Base-by-base conservation (phyloP, 2,329 filamentous ascomycete species). In the Periconia macrospinosa region DNA sequence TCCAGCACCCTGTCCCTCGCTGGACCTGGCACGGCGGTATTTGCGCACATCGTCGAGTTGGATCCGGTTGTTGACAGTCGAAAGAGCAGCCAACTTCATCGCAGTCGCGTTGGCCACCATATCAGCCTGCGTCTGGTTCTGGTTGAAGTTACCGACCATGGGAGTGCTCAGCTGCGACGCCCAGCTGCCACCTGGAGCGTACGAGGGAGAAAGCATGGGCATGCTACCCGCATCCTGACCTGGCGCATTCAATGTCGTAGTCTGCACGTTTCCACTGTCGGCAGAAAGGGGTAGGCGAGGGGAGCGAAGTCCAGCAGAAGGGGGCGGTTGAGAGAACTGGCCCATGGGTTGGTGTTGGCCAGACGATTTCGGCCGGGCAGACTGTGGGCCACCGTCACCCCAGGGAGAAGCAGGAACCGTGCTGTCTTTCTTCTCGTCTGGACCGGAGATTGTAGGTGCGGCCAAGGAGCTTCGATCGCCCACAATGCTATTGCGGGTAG, bases 51-150 rank as follows among this genome's bases (percentile, higher is more conserved):
- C 94, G 67, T 99, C 94, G 54, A 99, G 82, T 49, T 94, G 92
- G 67, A 99, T 96, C 41, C 94, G 90, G 75, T 97, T 99, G 79
- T 97, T 99, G 47, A 99, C 94, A 2, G 94, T 99, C 6, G 93
- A 97, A 44, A 99, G 81, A 17, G 94, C 94, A 44, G 94, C 94
- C 48, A 99, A 84, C 75, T 99, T 99, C 94, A 99, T 99, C 19
- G 94, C 94, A 15, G 94, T 97, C 23, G 94, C 94, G 71, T 97
- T 99, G 54, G 94, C 94, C 53, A 99, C 89, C 93, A 97, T 97
- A 69, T 99, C 94, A 15, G 92, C 92, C 73, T 97, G 92, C 52
- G 83, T 87, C 57, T 81, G 76, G 40, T 76, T 76, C 56, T 81
- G 81, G 56, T 81, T 76, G 75, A 97, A 99, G 61, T 87, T 93